These are phyloP conservation scores for Backusella australiensis DNA, from an alignment of 192 early-diverging fungal genomes.

Conservation along the genomic window DNA sequence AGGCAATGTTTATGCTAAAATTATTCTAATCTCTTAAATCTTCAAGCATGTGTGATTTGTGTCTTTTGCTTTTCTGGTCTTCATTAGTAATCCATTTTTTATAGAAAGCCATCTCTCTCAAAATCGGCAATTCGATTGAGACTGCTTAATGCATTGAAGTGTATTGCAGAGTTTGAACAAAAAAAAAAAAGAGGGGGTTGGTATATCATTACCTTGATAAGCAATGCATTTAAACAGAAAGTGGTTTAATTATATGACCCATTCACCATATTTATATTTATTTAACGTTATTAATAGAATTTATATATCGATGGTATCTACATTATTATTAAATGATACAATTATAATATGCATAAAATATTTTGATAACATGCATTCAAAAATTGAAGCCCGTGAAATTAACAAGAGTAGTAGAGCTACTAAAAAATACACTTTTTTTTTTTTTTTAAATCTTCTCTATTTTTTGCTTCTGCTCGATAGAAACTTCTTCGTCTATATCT, in stretches of 20 bases:
- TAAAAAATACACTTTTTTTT: background rate
- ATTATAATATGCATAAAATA: background rate
- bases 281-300: background rate
- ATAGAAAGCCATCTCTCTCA: background rate
- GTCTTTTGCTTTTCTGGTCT: too few species aligned
- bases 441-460: background rate
- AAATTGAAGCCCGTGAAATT: too few species aligned
- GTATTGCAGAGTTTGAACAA: too few species aligned
- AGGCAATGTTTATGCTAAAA: background rate
- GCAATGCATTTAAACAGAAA: too few species aligned
- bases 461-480: too few species aligned
- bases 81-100: background rate
- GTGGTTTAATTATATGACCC: background rate
- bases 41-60: too few species aligned
- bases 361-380: too few species aligned
- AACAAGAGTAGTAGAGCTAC: background rate
- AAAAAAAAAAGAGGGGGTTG: too few species aligned
- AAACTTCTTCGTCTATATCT: background rate
- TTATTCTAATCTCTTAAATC: background rate
- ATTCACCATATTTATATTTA: background rate
- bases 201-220: too few species aligned
- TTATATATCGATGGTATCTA: background rate
- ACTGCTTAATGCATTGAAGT: too few species aligned
- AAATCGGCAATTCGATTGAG: background rate
- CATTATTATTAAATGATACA: background rate